These are phyloP conservation scores for Eimeria sp. DNA, from an alignment of 169 alveolate genomes.

Conservation along the genomic window DNA sequence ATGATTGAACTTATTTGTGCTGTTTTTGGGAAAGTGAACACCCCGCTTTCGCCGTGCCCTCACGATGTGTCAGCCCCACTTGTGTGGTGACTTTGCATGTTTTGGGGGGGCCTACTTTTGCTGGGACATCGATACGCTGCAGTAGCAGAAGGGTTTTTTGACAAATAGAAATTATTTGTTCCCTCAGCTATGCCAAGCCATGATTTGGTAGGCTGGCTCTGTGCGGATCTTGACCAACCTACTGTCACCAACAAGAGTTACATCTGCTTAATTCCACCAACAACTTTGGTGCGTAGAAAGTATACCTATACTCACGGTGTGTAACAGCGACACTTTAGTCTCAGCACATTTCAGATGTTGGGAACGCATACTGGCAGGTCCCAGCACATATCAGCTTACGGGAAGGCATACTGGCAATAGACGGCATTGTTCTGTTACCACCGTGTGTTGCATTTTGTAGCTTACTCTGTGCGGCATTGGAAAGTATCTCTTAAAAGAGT, in stretches of 20 bases:
- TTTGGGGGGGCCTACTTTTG: neutral
- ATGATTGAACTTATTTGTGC: neutral
- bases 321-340: neutral
- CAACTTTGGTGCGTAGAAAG: neutral
- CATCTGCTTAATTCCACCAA: neutral
- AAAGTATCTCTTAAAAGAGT: too few relatives aligned
- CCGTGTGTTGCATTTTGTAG: too few relatives aligned
- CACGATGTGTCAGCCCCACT: neutral
- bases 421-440: too few relatives aligned
- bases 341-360: neutral
- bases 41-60: neutral
- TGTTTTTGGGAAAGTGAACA: neutral
- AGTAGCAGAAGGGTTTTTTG: neutral
- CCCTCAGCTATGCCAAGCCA: neutral
- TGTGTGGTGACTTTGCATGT: neutral
- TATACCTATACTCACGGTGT: neutral
- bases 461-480: too few relatives aligned
- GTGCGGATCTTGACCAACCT: neutral
- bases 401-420: neutral
- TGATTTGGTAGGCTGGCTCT: neutral
- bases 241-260: neutral
- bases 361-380: neutral
- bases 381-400: neutral
- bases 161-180: neutral
- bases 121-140: neutral